Base-by-base conservation (phyloP, 345 rosid genomes). In the Litchi chinensis region DNA sequence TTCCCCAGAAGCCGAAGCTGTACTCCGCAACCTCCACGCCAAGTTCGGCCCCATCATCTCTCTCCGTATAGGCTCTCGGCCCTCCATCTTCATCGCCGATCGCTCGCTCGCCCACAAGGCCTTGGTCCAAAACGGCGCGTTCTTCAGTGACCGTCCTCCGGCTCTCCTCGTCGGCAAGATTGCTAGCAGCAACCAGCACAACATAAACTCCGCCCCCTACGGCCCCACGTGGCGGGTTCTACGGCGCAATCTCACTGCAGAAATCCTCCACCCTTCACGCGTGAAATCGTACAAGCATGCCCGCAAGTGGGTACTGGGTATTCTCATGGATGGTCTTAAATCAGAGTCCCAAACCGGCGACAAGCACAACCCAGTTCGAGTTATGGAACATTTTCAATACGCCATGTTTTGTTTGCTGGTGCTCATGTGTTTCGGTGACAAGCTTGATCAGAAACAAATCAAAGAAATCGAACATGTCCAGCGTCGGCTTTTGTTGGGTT, bases 81-180 rank as follows among this genome's bases (percentile, higher is more conserved):
- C 81, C 15, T 12, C 46, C 28, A 68, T 81, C 75, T 81, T 81
- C 66, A 21, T 81, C 63, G 26, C 80, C 13, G 68, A 63, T 15
- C 81, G 26, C 71, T 72, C 81, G 13, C 78, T 81, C 2, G 81
- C 84, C 28, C 75, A 81, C 66, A 44, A 81, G 56, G 80, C 81
- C 7, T 69, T 81, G 12, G 77, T 81, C 22, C 84, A 73, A 41
- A 68, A 75, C 16, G 82, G 82, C 3, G 79, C 76, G 5, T n/a
- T 74, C 2, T 80, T 68, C 50, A 69, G 75, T 3, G 52, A 80
- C 60, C 74, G 79, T 16, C 79, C 82, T 0, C 64, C 65, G 10
- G 43, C 70, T 37, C 44, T 19, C 18, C n/a, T 79, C 46, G 22
- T 22, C 16, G 4, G 21, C 18, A 80, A 69, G 22, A 16, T 80